phyloP scores from a whole-genome alignment of 164 flowering plant species.

The Cinnamomum chago region DNA sequence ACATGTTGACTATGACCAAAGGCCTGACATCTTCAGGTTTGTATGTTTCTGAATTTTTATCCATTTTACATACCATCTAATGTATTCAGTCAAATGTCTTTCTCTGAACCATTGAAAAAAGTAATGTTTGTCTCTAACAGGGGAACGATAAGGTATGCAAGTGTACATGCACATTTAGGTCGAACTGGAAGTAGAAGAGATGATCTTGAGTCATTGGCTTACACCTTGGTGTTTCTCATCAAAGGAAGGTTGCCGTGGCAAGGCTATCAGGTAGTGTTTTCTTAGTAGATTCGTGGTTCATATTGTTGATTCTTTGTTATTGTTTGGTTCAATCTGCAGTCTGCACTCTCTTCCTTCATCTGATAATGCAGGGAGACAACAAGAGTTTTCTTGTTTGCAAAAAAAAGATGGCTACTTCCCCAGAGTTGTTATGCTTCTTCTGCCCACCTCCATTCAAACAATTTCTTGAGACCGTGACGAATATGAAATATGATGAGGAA shows the following conservation, averaged over 20 bases:
- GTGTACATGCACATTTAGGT: conserved; percentile 92
- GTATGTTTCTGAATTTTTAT: conserved; percentile 12
- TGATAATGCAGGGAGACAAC: conserved; percentile 67
- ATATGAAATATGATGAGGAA: conserved; percentile 91
- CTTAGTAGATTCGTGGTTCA: not conserved
- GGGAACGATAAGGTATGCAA: conserved; percentile 88
- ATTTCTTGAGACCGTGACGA: conserved; percentile 72
- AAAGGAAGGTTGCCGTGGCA: conserved; percentile 90
- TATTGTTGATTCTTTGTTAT: conserved; percentile 5
- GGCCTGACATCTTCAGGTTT: conserved; percentile 87
- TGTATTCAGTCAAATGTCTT: not conserved
- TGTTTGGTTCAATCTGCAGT: not conserved
- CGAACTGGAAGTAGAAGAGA: conserved; percentile 90
- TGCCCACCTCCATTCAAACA: conserved; percentile 72
- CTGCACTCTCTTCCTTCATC: not conserved
- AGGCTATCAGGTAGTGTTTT: conserved; percentile 63
- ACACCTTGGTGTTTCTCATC: conserved; percentile 73
- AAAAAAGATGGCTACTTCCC: conserved; percentile 81
- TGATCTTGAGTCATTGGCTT: conserved; percentile 89
- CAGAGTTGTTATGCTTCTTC: conserved; percentile 75
- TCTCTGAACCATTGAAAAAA: too few relatives aligned
- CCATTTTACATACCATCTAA: not conserved
- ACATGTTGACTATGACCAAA: conserved; percentile 90
- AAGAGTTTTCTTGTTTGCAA: conserved; percentile 86
- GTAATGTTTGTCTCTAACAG: conserved; percentile 29